phyloP scores from a whole-genome alignment of 116 monocot genomes.

The Dioscorea cayenensis region DNA sequence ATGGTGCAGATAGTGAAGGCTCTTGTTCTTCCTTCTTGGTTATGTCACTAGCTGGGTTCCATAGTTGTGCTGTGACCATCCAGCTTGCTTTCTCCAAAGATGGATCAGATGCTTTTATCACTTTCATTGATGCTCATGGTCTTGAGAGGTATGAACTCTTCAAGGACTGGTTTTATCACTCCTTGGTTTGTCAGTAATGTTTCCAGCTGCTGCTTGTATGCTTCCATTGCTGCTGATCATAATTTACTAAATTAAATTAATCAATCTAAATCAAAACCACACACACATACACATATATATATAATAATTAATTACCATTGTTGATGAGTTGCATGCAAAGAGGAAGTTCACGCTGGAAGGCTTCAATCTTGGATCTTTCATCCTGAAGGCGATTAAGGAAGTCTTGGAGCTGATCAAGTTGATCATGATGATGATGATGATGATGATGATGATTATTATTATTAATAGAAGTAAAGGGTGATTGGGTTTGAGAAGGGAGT shows the following conservation, averaged over 20 bases:
- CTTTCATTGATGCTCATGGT: slow-evolving; percentile 19
- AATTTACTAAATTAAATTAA: neutral
- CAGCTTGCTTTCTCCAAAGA: slow-evolving; percentile 62
- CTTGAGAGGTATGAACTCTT: slow-evolving; percentile 76
- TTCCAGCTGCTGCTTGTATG: slow-evolving; percentile 49
- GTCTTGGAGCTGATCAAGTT: slow-evolving; percentile 48
- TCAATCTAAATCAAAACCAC: neutral
- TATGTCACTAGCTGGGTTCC: slow-evolving; percentile 29
- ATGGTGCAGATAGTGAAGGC: neutral
- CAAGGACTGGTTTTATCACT: slow-evolving; percentile 35
- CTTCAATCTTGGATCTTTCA: slow-evolving; percentile 83
- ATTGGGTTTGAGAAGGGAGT: no score
- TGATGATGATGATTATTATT: no score
- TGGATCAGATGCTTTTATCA: slow-evolving; percentile 10
- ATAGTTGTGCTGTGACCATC: slow-evolving; percentile 89
- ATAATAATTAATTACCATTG: slow-evolving; percentile 33
- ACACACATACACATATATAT: no score
- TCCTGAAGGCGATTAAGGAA: slow-evolving; percentile 75
- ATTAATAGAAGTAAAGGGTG: no score
- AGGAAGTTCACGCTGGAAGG: slow-evolving; percentile 90
- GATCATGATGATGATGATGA: neutral
- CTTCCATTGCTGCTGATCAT: slow-evolving; percentile 49
- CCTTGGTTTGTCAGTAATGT: slow-evolving; percentile 26
- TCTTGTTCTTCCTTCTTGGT: slow-evolving; percentile 1
- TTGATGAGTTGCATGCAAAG: slow-evolving; percentile 94